These are phyloP conservation scores for Candida ulmi DNA, from an alignment of 805 yeast species.

Conservation along the genomic window DNA sequence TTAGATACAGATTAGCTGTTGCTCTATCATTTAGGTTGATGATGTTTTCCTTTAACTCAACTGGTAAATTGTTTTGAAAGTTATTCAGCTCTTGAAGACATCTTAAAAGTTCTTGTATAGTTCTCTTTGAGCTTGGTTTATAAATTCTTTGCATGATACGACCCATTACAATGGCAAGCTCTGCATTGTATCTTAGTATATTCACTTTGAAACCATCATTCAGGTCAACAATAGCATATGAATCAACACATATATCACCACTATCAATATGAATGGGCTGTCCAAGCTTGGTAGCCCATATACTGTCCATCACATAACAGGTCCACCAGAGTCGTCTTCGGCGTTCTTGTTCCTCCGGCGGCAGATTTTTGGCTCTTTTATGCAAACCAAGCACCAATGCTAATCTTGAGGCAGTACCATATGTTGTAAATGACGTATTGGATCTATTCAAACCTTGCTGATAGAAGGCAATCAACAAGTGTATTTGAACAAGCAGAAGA, in stretches of 20 bases:
- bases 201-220: slow-evolving; percentile 27
- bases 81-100: slow-evolving; percentile 20
- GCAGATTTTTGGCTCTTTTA: slow-evolving; percentile 17
- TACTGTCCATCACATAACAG: slow-evolving; percentile 29
- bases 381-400: slow-evolving; percentile 28
- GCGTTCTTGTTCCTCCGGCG: slow-evolving; percentile 23
- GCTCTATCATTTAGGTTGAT: slow-evolving; percentile 19
- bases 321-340: slow-evolving; percentile 37
- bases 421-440: slow-evolving; percentile 28
- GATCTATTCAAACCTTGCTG: slow-evolving; percentile 32
- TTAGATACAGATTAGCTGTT: slow-evolving; percentile 28
- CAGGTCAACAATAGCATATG: slow-evolving; percentile 15
- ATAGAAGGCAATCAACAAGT: slow-evolving; percentile 28
- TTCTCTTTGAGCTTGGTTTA: slow-evolving; percentile 23
- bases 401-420: slow-evolving; percentile 30
- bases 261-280: slow-evolving; percentile 30
- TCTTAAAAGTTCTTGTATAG: slow-evolving; percentile 15
- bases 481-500: slow-evolving; percentile 27
- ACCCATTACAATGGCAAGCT: slow-evolving; percentile 22
- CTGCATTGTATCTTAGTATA: slow-evolving; percentile 21
- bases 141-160: slow-evolving; percentile 29
- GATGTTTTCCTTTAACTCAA: slow-evolving; percentile 12
- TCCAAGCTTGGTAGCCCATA: slow-evolving; percentile 32
- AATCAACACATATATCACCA: slow-evolving; percentile 28
- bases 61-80: slow-evolving; percentile 21